A percentile compares a stretch with the other conserved stretches of the same genome.
phyloP scores from a whole-genome alignment of 495 filamentous ascomycete species.

The Tetracladium marchalianum region DNA sequence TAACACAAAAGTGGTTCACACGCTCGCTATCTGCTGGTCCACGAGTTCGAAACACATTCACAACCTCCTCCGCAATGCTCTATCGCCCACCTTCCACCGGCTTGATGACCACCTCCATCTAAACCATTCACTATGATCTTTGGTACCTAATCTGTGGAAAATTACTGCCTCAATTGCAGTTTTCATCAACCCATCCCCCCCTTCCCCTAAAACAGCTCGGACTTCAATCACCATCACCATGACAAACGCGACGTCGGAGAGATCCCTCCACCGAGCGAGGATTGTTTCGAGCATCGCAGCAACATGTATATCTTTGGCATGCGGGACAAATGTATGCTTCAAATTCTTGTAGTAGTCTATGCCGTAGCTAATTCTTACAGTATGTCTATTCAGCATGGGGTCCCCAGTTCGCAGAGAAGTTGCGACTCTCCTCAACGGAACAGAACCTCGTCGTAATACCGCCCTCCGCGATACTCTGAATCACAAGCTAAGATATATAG shows the following conservation, averaged over 20 bases:
- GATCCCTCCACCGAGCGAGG: conserved; percentile 42
- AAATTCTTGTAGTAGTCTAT: not conserved
- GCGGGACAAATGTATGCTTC: conserved; percentile 77
- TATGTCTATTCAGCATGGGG: conserved; percentile 99
- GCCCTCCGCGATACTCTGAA: conserved; percentile 9
- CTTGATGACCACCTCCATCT: no score
- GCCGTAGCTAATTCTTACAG: conserved; percentile 32
- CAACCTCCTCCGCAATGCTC: conserved; percentile 9
- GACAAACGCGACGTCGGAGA: conserved; percentile 25
- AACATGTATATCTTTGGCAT: conserved; percentile 76
- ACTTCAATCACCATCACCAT: no score
- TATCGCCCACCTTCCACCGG: conserved; percentile 22
- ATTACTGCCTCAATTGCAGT: no score
- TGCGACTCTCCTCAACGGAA: conserved; percentile 82
- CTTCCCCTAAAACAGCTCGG: no score
- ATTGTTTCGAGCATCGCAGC: conserved; percentile 76
- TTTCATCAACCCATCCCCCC: no score
- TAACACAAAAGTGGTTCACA: no score
- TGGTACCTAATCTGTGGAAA: no score
- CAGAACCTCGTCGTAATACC: conserved; percentile 70
- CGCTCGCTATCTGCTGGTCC: conserved; percentile 7
- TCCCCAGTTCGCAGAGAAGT: conserved; percentile 78
- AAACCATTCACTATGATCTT: no score
- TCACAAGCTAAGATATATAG: conserved; percentile 25
- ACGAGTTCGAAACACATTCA: conserved; percentile 4